phyloP scores from a whole-genome alignment of 139 green algal genomes.

The Chlamydomonas schloesseri region DNA sequence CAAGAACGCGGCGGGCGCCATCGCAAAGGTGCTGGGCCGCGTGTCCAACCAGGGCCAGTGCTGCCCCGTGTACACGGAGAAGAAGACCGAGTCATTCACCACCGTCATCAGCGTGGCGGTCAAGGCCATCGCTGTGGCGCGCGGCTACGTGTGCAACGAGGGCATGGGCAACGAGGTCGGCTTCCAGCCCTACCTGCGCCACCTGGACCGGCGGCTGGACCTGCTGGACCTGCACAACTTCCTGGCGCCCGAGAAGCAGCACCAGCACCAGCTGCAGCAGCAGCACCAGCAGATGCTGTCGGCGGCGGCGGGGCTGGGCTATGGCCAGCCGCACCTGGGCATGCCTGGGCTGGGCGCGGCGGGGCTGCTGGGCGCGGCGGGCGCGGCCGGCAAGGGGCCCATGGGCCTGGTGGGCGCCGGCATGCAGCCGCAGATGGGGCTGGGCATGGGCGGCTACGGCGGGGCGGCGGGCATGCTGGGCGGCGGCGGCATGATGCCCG shows the following conservation, averaged over 20 bases:
- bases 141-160: constrained; percentile 57
- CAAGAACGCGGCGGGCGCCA: constrained; percentile 62
- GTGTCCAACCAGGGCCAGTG: constrained; percentile 51
- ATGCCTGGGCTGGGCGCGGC: neutral
- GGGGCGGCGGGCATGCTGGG: neutral
- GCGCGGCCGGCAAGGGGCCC: constrained; percentile 5
- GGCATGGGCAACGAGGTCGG: constrained; percentile 55
- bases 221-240: constrained; percentile 37
- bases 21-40: constrained; percentile 62
- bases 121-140: constrained; percentile 57
- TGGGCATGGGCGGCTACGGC: neutral
- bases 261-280: neutral
- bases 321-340: neutral
- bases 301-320: neutral
- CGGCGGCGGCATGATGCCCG: neutral
- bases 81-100: constrained; percentile 56
- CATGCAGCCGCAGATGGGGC: neutral
- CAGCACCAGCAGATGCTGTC: neutral
- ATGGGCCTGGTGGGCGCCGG: too few species aligned
- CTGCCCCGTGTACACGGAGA: constrained; percentile 61
- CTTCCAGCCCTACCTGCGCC: constrained; percentile 60
- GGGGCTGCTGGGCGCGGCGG: neutral
- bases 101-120: constrained; percentile 55
- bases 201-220: constrained; percentile 36
- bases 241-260: constrained; percentile 21